Conservation (phyloP, 2,329 filamentous ascomycete species). For the Verticillium nonalfalfae region DNA sequence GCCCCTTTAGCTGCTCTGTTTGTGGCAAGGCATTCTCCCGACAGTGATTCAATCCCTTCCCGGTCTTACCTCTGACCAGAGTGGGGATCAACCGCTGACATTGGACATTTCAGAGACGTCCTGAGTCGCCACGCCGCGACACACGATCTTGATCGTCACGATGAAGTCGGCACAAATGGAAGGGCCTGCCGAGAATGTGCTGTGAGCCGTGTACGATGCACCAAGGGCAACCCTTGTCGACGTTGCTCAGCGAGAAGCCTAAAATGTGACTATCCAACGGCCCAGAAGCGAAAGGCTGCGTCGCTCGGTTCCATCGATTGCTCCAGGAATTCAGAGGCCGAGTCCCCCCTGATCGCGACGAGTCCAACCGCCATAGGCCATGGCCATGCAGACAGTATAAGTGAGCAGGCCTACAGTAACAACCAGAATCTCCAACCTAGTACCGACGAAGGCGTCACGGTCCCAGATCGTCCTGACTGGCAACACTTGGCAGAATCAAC, state of each 20-base stretch:
- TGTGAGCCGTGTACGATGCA: constrained; percentile 7
- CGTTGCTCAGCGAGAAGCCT: constrained; percentile 4
- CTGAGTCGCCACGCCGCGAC: constrained; percentile 5
- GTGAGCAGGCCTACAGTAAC: not conserved
- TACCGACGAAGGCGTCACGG: not conserved
- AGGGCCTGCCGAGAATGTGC: constrained; percentile 10
- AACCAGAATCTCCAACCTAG: not conserved
- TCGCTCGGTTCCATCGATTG: not conserved
- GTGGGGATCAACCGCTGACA: not conserved
- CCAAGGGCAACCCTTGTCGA: constrained; percentile 5
- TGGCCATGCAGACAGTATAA: not conserved
- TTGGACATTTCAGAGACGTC: constrained; percentile 1
- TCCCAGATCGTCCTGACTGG: not conserved
- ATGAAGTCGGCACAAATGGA: not conserved
- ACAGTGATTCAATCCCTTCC: not conserved
- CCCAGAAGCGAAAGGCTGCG: constrained; percentile 1
- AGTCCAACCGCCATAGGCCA: not conserved
- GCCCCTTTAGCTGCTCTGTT: constrained; percentile 3
- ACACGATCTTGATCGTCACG: constrained; percentile 1
- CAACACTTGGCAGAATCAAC: not conserved
- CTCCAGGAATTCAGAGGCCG: not conserved
- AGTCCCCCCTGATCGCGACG: not conserved
- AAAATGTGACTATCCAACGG: constrained; percentile 8
- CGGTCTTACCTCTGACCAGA: not conserved
- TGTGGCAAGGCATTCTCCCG: constrained; percentile 7